These are phyloP conservation scores for Talaromyces sp. DNA, from an alignment of 2,329 filamentous ascomycete genomes.

Conservation along the genomic window DNA sequence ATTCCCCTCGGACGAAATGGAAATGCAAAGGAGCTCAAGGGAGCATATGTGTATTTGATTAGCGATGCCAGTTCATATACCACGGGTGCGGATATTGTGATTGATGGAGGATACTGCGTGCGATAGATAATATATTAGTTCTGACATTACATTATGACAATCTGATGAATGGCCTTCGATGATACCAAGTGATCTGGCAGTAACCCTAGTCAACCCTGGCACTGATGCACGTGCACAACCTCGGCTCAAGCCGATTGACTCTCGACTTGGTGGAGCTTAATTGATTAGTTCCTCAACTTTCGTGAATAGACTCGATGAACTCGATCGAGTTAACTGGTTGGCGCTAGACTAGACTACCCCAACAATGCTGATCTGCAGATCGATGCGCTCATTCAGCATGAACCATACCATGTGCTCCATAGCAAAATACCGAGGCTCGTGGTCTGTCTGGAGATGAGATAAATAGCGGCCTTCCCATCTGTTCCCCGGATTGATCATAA, in stretches of 20 bases:
- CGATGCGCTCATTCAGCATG: neutral
- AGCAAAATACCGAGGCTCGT: conserved; percentile 12
- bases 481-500: neutral
- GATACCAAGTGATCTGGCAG: neutral
- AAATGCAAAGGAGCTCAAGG: conserved; percentile 64
- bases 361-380: conserved; percentile 1
- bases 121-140: conserved; percentile 31
- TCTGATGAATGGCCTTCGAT: too few relatives aligned
- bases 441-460: neutral
- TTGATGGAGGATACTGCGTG: conserved; percentile 50
- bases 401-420: conserved; percentile 1
- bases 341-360: neutral
- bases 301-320: neutral
- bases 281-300: neutral
- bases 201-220: neutral
- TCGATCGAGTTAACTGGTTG: neutral
- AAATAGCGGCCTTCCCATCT: neutral
- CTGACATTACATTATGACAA: too few relatives aligned
- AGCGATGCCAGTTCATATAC: conserved; percentile 49
- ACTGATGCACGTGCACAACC: conserved; percentile 1
- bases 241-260: conserved; percentile 5
- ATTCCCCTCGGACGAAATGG: conserved; percentile 60
- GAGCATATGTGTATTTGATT: conserved; percentile 50
- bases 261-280: neutral
- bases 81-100: conserved; percentile 47